phyloP scores from a whole-genome alignment of 441 rosid genomes.

The Aquilaria agallochum region DNA sequence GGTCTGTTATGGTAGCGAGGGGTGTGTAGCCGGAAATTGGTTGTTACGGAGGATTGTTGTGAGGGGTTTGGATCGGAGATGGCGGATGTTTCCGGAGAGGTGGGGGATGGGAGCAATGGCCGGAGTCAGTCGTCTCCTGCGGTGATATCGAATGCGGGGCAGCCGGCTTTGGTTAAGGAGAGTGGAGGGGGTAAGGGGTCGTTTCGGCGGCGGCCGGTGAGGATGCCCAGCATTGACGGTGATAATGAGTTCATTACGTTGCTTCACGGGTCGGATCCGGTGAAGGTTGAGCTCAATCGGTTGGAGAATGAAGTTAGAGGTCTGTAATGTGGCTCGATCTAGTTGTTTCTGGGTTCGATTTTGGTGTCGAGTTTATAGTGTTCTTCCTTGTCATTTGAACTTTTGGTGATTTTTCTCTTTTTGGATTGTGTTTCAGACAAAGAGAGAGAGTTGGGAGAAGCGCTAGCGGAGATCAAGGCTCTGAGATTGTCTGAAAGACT shows the following conservation, averaged over 20 bases:
- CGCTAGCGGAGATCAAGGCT: slow-evolving; percentile 88
- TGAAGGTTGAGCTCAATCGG: slow-evolving; percentile 92
- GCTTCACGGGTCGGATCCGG: slow-evolving; percentile 97
- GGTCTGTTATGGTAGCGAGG: neutral
- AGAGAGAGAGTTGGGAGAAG: slow-evolving; percentile 84
- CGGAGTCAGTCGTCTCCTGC: slow-evolving; percentile 24
- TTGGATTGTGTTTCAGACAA: slow-evolving; percentile 47
- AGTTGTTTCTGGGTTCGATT: neutral
- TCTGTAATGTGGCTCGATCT: slow-evolving; percentile 51
- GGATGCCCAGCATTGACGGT: slow-evolving; percentile 75
- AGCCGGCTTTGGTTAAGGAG: slow-evolving; percentile 56
- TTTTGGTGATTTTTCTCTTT: neutral
- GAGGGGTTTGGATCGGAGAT: slow-evolving; percentile 51
- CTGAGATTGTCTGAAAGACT: slow-evolving; percentile 73
- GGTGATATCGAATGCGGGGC: slow-evolving; percentile 7
- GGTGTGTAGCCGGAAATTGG: slow-evolving; percentile 9
- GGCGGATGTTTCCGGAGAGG: slow-evolving; percentile 67
- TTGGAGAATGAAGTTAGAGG: slow-evolving; percentile 97
- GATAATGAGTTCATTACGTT: slow-evolving; percentile 84
- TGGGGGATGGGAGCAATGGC: too few species aligned
- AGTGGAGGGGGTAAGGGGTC: slow-evolving; percentile 46
- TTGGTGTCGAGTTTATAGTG: neutral
- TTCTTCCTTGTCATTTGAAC: neutral
- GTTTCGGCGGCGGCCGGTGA: slow-evolving; percentile 46
- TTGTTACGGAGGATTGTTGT: neutral